Evolutionary conservation across 441 rosid genomes (phyloP), one percentile per base, ranked within the genome.

Genomic region (Erodium trifolium): DNA sequence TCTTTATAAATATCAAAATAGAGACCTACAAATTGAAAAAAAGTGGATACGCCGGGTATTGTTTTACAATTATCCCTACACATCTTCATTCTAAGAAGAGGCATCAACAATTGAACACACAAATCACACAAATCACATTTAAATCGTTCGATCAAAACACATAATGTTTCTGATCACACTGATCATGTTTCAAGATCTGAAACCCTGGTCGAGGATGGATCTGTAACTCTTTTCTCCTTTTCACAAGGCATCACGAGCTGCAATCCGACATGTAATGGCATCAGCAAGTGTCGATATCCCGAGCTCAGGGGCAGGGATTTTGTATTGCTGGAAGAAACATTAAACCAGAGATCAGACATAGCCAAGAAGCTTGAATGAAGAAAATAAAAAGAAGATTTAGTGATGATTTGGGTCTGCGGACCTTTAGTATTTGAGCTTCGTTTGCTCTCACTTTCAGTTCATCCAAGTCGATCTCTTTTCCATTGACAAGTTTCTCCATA

Each of bases 211-310:
- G 2, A 23, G 27, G 27, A 23, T 2, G 27, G 27, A 23, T 23
- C 27, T 23, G 27, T 23, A 23, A 23, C 27, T 23, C 27, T 23
- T 23, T 2, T 23, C 27, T 23, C 2, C 27, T 2, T 2, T 63
- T 87, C 85, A 91, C 74, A 91, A 76, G 76, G 98, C 87, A 51
- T 92, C 96, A 0, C 94, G 90, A 29, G 87, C 82, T 27, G 99
- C 93, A 4, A 92, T 90, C 63, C 94, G 83, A 67, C 98, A 90
- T 11, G 88, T 79, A 53, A 94, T 88, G 9, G 96, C 92, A 62
- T 92, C 96, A 8, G 90, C 85, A 11, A 88, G 85, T 2, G 90
- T 81, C 14, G 98, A 88, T 69, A 86, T 78, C 29, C 83, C 87
- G 16, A 87, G 78, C 80, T 90, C 97, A 29, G 67, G 75, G 43